phyloP scores from a whole-genome alignment of 2,329 filamentous ascomycete species.

The Colletotrichum lentis region DNA sequence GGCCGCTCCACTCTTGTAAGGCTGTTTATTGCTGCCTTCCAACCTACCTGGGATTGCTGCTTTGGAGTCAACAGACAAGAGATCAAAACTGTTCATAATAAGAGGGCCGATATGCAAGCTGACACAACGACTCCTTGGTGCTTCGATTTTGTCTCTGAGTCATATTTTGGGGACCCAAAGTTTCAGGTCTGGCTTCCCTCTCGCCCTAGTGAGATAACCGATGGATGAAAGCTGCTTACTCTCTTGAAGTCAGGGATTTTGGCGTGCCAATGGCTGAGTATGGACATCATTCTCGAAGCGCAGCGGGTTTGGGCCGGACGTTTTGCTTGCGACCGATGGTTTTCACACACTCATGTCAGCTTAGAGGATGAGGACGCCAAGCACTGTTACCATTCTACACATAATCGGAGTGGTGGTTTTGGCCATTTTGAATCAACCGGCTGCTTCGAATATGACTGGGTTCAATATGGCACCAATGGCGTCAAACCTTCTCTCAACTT shows the following conservation, averaged over 20 bases:
- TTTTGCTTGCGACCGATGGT: constrained; percentile 46
- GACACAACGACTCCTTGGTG: neutral
- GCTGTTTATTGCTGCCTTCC: constrained; percentile 49
- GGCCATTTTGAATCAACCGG: no score
- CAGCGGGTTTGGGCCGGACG: constrained; percentile 57
- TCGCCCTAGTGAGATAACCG: constrained; percentile 51
- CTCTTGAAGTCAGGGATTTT: constrained; percentile 54
- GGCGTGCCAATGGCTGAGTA: constrained; percentile 53
- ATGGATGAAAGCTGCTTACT: constrained; percentile 38
- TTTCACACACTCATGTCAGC: constrained; percentile 42
- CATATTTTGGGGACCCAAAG: constrained; percentile 48
- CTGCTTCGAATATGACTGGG: no score
- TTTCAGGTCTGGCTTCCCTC: no score
- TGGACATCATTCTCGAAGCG: constrained; percentile 57
- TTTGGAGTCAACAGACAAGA: constrained; percentile 43
- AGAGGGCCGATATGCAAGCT: neutral
- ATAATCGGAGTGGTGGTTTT: constrained; percentile 12
- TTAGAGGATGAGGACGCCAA: constrained; percentile 28
- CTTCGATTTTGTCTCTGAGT: neutral
- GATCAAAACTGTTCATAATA: neutral
- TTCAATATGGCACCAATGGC: no score
- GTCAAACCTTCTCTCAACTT: no score
- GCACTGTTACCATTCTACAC: constrained; percentile 41
- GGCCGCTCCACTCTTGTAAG: constrained; percentile 47
- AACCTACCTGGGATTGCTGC: constrained; percentile 50